Conservation (phyloP, 1,284 basidiomycete genomes). For the Stygiomarasmius scandens region DNA sequence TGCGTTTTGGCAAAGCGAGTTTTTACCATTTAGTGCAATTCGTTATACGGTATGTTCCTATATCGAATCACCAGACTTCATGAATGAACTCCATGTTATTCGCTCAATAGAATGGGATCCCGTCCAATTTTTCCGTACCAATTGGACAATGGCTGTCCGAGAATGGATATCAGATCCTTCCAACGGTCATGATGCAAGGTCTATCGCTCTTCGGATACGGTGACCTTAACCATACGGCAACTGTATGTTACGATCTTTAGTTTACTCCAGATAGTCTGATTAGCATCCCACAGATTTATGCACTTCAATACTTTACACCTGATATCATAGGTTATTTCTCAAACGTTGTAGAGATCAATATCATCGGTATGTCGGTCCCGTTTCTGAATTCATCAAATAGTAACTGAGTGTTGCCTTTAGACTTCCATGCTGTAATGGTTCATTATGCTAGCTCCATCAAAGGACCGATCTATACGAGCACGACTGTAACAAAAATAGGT, state of each 20-base stretch:
- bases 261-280: background rate
- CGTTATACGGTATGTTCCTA: constrained; percentile 2
- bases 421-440: constrained; percentile 14
- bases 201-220: constrained; percentile 11
- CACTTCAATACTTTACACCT: constrained; percentile 10
- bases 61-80: background rate
- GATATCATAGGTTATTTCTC: constrained; percentile 9
- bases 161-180: constrained; percentile 6
- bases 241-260: background rate
- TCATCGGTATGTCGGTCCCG: constrained; percentile 7
- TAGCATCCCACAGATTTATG: constrained; percentile 7
- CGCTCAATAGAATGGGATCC: constrained; percentile 12
- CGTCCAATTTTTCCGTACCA: constrained; percentile 3
- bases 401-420: background rate
- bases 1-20: constrained; percentile 6
- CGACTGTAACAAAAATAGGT: constrained; percentile 11
- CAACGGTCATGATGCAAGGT: constrained; percentile 7
- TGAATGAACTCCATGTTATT: background rate
- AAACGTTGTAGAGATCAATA: constrained; percentile 1
- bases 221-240: constrained; percentile 7
- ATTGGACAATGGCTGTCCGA: constrained; percentile 9
- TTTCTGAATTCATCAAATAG: background rate
- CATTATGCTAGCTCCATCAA: constrained; percentile 8
- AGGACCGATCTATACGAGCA: constrained; percentile 6
- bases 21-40: constrained; percentile 3